Evolutionary conservation across 495 filamentous ascomycete species (phyloP).

Genomic region (Glarea lozoyensis): DNA sequence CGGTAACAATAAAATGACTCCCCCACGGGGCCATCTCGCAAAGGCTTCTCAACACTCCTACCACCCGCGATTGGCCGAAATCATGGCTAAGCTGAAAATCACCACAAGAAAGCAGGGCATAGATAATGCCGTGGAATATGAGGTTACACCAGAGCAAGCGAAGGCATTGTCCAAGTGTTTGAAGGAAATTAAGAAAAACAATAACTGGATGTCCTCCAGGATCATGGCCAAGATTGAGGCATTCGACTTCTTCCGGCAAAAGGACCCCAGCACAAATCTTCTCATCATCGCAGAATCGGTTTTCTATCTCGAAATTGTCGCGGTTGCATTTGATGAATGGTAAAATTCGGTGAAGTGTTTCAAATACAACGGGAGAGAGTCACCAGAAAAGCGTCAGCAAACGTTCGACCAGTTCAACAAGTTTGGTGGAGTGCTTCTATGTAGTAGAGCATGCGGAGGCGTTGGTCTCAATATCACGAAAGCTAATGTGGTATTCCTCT

Average conservation of each 20-base stretch:
- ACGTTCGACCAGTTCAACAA: not conserved
- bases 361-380: not conserved
- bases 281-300: constrained; percentile 1
- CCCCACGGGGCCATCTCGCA: too few relatives aligned
- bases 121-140: too few relatives aligned
- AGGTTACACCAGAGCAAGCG: too few relatives aligned
- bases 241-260: not conserved
- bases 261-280: not conserved
- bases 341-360: not conserved
- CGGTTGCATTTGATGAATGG: not conserved
- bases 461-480: not conserved
- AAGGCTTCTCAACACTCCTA: too few relatives aligned
- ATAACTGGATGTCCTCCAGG: not conserved
- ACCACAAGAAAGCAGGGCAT: too few relatives aligned
- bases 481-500: not conserved
- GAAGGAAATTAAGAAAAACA: not conserved
- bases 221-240: not conserved
- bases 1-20: too few relatives aligned
- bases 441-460: not conserved
- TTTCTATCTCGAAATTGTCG: constrained; percentile 2
- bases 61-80: too few relatives aligned
- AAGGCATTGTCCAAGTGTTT: too few relatives aligned
- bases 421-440: not conserved
- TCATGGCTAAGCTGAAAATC: too few relatives aligned
- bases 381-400: not conserved